Conservation (phyloP, 2,329 filamentous ascomycete genomes). For the Fusarium transvaalense region DNA sequence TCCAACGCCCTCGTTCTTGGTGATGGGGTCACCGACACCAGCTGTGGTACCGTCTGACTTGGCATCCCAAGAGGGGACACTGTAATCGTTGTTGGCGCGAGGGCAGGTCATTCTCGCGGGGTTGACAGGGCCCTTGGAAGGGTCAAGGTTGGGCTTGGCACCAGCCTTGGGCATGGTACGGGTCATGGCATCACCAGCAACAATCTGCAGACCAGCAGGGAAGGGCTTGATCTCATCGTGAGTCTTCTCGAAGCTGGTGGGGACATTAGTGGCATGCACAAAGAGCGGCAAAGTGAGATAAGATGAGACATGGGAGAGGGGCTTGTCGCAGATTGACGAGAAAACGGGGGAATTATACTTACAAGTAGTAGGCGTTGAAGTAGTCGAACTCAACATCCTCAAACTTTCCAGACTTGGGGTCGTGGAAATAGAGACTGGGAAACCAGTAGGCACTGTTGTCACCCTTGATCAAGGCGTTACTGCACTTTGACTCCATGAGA, state of each 20-base stretch:
- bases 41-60: slow-evolving; percentile 67
- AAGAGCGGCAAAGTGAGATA: neutral
- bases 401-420: slow-evolving; percentile 72
- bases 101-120: slow-evolving; percentile 72
- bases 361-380: slow-evolving; percentile 83
- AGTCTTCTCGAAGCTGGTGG: slow-evolving; percentile 68
- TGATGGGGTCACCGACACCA: slow-evolving; percentile 67
- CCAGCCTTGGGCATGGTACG: slow-evolving; percentile 69
- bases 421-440: slow-evolving; percentile 76
- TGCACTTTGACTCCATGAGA: slow-evolving; percentile 73
- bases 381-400: slow-evolving; percentile 77
- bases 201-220: slow-evolving; percentile 77
- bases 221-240: slow-evolving; percentile 77
- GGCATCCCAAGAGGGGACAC: slow-evolving; percentile 65
- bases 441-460: slow-evolving; percentile 85
- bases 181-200: slow-evolving; percentile 72
- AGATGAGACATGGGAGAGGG: neutral
- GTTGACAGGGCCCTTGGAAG: slow-evolving; percentile 64
- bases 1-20: slow-evolving; percentile 69
- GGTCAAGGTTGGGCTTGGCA: slow-evolving; percentile 64
- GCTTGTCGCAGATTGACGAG: slow-evolving; percentile 3
- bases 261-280: slow-evolving; percentile 23
- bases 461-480: slow-evolving; percentile 74
- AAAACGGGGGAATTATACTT: slow-evolving; percentile 43
- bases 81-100: slow-evolving; percentile 60